Evolutionary conservation across 108 stramenopile genomes (phyloP).

Genomic region (Asterionellopsis glacialis): DNA sequence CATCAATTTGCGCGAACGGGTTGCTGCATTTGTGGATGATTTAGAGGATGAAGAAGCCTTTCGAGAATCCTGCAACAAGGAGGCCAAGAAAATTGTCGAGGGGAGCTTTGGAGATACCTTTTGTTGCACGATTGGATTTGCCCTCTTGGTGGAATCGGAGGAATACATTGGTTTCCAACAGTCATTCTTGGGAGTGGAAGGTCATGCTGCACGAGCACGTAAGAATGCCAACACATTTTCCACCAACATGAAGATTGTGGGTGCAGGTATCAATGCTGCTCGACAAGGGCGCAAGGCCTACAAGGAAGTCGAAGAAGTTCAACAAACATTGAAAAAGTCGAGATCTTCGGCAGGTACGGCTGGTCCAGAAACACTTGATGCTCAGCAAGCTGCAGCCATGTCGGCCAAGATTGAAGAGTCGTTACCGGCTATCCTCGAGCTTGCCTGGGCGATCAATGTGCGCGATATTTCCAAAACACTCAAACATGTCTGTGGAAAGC

Average conservation of each 20-base stretch:
- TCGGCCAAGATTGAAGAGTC: constrained; percentile 58
- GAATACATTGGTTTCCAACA: constrained; percentile 72
- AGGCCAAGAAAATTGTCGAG: constrained; percentile 71
- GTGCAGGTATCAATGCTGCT: constrained; percentile 70
- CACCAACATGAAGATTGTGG: constrained; percentile 56
- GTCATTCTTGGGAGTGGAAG: constrained; percentile 63
- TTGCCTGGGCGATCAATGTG: constrained; percentile 76
- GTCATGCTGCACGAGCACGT: constrained; percentile 62
- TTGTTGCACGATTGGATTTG: constrained; percentile 72
- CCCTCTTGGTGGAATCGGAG: constrained; percentile 66
- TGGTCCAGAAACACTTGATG: constrained; percentile 27
- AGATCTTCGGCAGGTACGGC: constrained; percentile 5
- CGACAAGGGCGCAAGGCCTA: constrained; percentile 60
- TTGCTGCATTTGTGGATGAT: constrained; percentile 37
- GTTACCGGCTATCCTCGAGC: constrained; percentile 69
- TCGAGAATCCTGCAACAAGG: constrained; percentile 26
- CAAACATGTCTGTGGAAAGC: constrained; percentile 63
- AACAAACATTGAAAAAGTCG: constrained; percentile 40
- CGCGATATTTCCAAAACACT: constrained; percentile 78
- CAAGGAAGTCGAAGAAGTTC: constrained; percentile 66
- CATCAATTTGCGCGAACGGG: constrained; percentile 46
- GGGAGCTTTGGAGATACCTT: constrained; percentile 69
- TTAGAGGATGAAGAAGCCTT: constrained; percentile 30
- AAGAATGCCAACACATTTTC: constrained; percentile 43
- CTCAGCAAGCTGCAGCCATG: constrained; percentile 48